Evolutionary conservation across 768 basidiomycete species (phyloP), one percentile per base, ranked within the genome.

Genomic region (Boletus subcaerulescens): DNA sequence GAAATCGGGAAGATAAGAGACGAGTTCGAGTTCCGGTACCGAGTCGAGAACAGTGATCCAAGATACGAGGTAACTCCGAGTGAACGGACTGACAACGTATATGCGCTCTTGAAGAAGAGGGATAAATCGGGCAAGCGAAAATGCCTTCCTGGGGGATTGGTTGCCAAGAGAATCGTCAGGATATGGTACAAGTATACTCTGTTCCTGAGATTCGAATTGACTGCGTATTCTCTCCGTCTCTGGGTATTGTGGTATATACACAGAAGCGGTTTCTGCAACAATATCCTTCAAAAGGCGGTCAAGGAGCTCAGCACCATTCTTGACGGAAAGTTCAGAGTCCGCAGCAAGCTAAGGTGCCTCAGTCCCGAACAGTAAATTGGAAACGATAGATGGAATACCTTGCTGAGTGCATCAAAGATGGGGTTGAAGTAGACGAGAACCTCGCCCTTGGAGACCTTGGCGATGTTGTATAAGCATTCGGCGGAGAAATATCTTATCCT

Each of bases 221-320:
- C 72, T 56, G 45, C 86, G 79, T 44, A 83, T 74, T 61, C 80
- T 85, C 68, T 87, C 89, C 0, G 86, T 88, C 66, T 92, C 91
- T 3, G 86, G 83, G 66, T 90, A 90, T 54, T 91, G 84, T 11
- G 94, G 93, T 48, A 97, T 87, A 68, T 97, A 98, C 35, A 91
- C 88, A 1, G 94, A 93, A 2, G 96, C 97, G 9, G 93, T 91
- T 72, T 98, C 97, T 13, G 94, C 89, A 5, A 98, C 96, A 45
- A 98, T 96, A 62, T 99, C 97, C 67, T 98, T 98, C 62, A 99
- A 81, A n/a, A 98, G 81, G 18, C 96, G 84, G 70, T 99, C 97
- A 53, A 98, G 81, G 29, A 99, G 81, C 70, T 99, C 97, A 1
- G 97, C 95, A 2, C 96, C 96, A 65, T 98, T 98, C 82, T 97